These are phyloP conservation scores for Fonsecaea pugnacius DNA, from an alignment of 2,329 filamentous ascomycete species.

Conservation along the genomic window DNA sequence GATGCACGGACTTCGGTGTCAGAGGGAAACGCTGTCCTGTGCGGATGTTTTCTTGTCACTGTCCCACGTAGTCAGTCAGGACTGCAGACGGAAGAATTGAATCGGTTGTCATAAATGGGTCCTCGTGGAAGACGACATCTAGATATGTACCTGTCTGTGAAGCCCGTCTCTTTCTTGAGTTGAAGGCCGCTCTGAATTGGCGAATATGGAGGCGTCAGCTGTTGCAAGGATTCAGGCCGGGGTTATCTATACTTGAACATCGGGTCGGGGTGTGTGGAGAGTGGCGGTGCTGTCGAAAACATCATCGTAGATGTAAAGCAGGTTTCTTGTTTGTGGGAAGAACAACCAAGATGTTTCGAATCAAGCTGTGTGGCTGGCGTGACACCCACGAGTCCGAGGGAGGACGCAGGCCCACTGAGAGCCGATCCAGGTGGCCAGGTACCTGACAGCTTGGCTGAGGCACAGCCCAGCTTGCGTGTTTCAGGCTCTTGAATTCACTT, in stretches of 20 bases:
- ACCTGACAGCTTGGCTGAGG: not conserved
- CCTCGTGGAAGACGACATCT: too few relatives aligned
- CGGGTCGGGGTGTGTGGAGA: not conserved
- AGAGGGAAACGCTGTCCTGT: not conserved
- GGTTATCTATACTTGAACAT: not conserved
- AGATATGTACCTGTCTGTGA: too few relatives aligned
- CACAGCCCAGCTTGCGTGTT: slow-evolving; percentile 19
- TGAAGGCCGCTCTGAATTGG: not conserved
- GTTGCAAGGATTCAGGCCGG: not conserved
- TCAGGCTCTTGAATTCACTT: slow-evolving; percentile 1
- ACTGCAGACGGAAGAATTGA: not conserved
- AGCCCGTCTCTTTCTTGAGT: too few relatives aligned
- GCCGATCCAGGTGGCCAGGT: not conserved
- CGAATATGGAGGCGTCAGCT: not conserved
- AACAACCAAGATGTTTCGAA: slow-evolving; percentile 5
- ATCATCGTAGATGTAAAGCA: not conserved
- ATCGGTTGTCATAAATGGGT: too few relatives aligned
- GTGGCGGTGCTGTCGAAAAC: not conserved
- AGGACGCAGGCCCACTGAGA: too few relatives aligned
- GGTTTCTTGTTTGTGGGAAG: slow-evolving; percentile 2
- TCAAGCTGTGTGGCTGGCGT: too few relatives aligned
- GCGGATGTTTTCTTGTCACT: not conserved
- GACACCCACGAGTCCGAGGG: too few relatives aligned
- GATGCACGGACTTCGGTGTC: not conserved
- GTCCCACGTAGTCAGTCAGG: not conserved